Evolutionary conservation across 192 early-diverging fungal genomes (phyloP).

Genomic region (Mortierella claussenii): DNA sequence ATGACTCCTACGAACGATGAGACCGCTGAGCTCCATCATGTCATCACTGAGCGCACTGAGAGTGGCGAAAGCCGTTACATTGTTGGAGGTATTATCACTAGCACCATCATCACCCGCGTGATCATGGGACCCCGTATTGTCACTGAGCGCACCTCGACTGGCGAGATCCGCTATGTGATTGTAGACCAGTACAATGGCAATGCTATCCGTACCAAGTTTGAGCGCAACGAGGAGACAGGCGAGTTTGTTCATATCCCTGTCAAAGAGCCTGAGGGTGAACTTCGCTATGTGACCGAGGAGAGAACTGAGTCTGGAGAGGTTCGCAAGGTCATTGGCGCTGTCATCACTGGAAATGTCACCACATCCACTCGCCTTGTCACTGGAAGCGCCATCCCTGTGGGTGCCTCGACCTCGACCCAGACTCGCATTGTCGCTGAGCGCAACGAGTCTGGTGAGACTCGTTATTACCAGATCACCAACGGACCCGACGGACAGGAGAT

Average conservation of each 20-base stretch:
- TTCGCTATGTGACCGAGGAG: slow-evolving; percentile 51
- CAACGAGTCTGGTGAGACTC: slow-evolving; percentile 24
- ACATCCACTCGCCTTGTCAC: slow-evolving; percentile 33
- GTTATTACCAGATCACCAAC: slow-evolving; percentile 42
- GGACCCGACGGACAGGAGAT: slow-evolving; percentile 46
- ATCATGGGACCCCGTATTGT: slow-evolving; percentile 52
- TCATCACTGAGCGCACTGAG: slow-evolving; percentile 35
- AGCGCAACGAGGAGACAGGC: slow-evolving; percentile 45
- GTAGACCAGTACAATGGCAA: slow-evolving; percentile 50
- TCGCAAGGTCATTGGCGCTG: slow-evolving; percentile 47
- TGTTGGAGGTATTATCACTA: slow-evolving; percentile 27
- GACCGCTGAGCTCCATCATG: slow-evolving; percentile 34
- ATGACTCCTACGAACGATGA: slow-evolving; percentile 47
- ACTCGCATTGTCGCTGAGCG: slow-evolving; percentile 47
- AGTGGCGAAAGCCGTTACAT: slow-evolving; percentile 45
- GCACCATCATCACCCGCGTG: slow-evolving; percentile 28
- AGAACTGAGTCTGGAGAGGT: slow-evolving; percentile 45
- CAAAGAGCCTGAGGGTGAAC: slow-evolving; percentile 53
- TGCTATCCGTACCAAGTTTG: slow-evolving; percentile 54
- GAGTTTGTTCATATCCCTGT: slow-evolving; percentile 51
- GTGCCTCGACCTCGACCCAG: slow-evolving; percentile 27
- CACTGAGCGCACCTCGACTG: slow-evolving; percentile 44
- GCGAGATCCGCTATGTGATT: slow-evolving; percentile 51
- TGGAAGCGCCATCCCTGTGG: slow-evolving; percentile 17
- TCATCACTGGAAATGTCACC: slow-evolving; percentile 52